A percentile compares a stretch with the other conserved stretches of the same genome.
These are phyloP conservation scores for Aspergillus piperis DNA, from an alignment of 2,329 filamentous ascomycete species.

Conservation along the genomic window DNA sequence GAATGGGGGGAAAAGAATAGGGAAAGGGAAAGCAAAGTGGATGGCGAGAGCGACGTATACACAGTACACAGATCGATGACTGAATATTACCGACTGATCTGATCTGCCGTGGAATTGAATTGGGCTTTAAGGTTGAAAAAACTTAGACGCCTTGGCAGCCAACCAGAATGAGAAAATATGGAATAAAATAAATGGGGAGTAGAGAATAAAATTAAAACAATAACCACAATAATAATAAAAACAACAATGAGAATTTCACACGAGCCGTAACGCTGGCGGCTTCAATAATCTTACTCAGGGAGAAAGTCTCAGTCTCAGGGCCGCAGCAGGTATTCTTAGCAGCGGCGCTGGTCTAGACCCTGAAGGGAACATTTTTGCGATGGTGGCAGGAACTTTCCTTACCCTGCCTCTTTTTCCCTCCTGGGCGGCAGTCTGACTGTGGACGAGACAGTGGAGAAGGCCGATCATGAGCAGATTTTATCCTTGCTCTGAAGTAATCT, in stretches of 20 bases:
- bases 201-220: too few species aligned
- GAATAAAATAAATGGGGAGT: not conserved
- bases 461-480: not conserved
- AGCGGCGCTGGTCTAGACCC: not conserved
- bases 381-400: not conserved
- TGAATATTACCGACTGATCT: not conserved
- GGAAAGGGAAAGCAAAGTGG: not conserved
- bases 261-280: conserved; percentile 1
- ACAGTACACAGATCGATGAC: not conserved
- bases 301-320: not conserved
- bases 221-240: not conserved
- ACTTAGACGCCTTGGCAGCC: not conserved
- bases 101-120: not conserved
- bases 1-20: not conserved
- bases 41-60: not conserved
- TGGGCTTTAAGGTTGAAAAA: not conserved
- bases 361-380: not conserved
- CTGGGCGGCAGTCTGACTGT: not conserved
- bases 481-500: too few species aligned
- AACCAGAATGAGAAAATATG: not conserved
- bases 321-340: not conserved
- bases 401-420: not conserved
- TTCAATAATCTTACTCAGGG: not conserved
- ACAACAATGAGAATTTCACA: too few species aligned
- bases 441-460: not conserved